Conservation (phyloP, 78 protist species). For the Dictyostelium brefeldianum region DNA sequence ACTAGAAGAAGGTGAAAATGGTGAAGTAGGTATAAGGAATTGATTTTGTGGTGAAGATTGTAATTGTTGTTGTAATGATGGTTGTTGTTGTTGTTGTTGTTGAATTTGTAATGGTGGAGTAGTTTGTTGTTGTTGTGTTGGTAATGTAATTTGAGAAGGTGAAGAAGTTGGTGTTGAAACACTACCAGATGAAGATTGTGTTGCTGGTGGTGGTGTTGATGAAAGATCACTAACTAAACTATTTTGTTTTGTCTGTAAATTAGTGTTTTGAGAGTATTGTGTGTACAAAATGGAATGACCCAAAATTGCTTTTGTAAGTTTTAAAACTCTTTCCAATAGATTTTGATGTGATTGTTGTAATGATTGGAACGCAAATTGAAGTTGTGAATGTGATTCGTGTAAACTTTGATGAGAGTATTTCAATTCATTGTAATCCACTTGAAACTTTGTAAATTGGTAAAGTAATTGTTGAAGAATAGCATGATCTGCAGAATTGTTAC, state of each 20-base stretch:
- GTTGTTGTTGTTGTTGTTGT: constrained; percentile 6
- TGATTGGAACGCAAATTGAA: constrained; percentile 56
- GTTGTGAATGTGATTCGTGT: constrained; percentile 65
- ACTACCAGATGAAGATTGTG: not conserved
- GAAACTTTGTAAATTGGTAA: constrained; percentile 55
- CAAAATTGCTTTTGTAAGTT: constrained; percentile 66
- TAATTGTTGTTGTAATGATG: not conserved
- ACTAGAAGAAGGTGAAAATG: constrained; percentile 2
- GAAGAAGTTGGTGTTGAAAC: constrained; percentile 18
- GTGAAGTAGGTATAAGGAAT: not conserved
- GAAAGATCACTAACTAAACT: not conserved
- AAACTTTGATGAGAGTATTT: constrained; percentile 40
- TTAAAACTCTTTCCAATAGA: constrained; percentile 66
- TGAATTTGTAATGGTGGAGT: not conserved
- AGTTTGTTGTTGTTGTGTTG: not conserved
- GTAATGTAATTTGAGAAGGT: not conserved
- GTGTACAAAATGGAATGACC: constrained; percentile 23
- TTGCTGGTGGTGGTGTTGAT: not conserved
- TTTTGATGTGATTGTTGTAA: constrained; percentile 74
- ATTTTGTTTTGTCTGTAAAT: not conserved
- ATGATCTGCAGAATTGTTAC: not conserved
- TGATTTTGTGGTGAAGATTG: not conserved
- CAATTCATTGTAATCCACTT: constrained; percentile 43
- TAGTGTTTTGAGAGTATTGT: constrained; percentile 11
- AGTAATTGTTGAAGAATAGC: constrained; percentile 43